phyloP scores from a whole-genome alignment of 345 rosid genomes.

The Eucalyptus caleyi region DNA sequence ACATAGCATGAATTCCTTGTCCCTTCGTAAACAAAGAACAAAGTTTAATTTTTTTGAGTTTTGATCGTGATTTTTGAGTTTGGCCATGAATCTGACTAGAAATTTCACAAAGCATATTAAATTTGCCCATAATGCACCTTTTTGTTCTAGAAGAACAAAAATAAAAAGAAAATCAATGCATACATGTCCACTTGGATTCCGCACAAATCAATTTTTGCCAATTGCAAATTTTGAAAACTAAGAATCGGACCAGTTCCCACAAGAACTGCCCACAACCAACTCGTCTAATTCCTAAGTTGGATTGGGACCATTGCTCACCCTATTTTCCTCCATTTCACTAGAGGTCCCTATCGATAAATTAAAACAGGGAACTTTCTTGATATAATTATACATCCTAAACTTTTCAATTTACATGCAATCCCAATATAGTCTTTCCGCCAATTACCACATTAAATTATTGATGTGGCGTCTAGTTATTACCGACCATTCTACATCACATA shows the following conservation, averaged over 20 bases:
- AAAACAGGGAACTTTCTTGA: neutral
- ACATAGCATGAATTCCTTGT: neutral
- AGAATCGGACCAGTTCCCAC: rapidly evolving
- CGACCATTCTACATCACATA: no score
- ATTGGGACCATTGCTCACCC: neutral
- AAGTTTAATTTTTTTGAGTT: neutral
- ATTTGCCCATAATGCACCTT: neutral
- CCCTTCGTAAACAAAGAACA: neutral
- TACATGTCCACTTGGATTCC: no score
- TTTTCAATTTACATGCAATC: neutral
- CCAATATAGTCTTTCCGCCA: neutral
- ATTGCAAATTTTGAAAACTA: no score
- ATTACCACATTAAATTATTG: neutral
- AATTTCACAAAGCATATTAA: neutral
- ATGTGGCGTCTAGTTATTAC: neutral
- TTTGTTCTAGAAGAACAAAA: neutral
- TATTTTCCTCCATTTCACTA: neutral
- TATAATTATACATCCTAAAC: neutral
- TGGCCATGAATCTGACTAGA: neutral
- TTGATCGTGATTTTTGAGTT: neutral
- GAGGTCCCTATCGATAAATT: neutral
- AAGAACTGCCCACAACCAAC: neutral
- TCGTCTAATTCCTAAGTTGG: neutral
- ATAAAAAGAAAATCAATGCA: neutral
- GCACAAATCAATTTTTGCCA: rapidly evolving